phyloP scores from a whole-genome alignment of 345 rosid species.

The Acer campestre region DNA sequence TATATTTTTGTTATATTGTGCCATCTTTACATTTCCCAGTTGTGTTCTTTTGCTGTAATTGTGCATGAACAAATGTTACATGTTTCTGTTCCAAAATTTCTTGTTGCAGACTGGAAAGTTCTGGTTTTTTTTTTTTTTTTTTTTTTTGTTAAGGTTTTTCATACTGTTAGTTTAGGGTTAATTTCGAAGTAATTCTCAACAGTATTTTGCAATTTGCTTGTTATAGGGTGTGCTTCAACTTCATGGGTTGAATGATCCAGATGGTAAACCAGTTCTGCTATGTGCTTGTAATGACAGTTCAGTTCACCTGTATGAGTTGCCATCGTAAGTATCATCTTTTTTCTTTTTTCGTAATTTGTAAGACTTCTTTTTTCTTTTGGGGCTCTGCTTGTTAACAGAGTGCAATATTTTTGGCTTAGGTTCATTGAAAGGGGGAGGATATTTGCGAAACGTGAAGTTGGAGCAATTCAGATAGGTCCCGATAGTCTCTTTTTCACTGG shows the following conservation, averaged over 20 bases:
- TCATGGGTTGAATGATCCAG: constrained; percentile 40
- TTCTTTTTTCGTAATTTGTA: no score
- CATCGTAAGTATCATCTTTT: constrained; percentile 40
- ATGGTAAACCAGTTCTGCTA: constrained; percentile 46
- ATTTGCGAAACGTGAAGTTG: constrained; percentile 36
- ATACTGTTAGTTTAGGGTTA: no score
- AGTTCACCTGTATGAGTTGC: constrained; percentile 42
- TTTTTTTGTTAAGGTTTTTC: no score
- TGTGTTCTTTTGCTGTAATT: no score
- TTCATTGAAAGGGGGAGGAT: constrained; percentile 55
- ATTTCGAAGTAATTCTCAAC: no score
- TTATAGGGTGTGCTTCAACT: constrained; percentile 45
- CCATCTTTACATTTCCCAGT: no score
- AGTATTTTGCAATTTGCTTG: not conserved
- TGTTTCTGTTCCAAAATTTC: no score
- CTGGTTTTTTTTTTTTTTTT: no score
- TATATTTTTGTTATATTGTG: no score
- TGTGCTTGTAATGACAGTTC: constrained; percentile 44
- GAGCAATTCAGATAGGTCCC: constrained; percentile 40
- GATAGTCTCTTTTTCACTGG: constrained; percentile 52
- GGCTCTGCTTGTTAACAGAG: no score
- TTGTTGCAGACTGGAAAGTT: no score
- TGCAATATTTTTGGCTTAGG: constrained; percentile 16
- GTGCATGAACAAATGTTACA: no score
- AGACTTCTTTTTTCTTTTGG: not conserved